A percentile compares a stretch with the other conserved stretches of the same genome.
phyloP scores from a whole-genome alignment of 148 eudicot genomes.

The Pharnaceum exiguum region DNA sequence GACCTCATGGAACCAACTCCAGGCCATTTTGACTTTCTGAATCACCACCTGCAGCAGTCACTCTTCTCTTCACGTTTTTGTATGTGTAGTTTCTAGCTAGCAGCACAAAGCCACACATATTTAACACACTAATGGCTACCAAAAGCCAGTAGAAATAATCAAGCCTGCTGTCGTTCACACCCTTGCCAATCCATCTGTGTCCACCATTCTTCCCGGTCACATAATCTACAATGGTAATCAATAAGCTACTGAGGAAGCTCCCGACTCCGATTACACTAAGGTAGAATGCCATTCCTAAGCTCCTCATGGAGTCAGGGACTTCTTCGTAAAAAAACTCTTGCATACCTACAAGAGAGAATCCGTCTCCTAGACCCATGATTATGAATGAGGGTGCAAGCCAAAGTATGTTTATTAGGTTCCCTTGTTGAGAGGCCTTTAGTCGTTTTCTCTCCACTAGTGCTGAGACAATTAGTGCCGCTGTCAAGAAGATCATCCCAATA shows the following conservation, averaged over 20 bases:
- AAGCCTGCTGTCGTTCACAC: conserved; percentile 34
- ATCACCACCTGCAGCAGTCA: conserved; percentile 30
- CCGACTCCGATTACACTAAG: conserved; percentile 60
- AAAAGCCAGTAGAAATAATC: conserved; percentile 37
- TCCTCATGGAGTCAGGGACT: conserved; percentile 78
- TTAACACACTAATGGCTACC: conserved; percentile 18
- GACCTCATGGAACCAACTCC: too few species aligned
- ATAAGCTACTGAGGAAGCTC: conserved; percentile 52
- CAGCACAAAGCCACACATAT: conserved; percentile 31
- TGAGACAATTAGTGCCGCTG: conserved; percentile 44
- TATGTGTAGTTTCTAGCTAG: conserved; percentile 47
- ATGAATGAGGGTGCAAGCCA: conserved; percentile 67
- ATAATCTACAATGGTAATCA: conserved; percentile 45
- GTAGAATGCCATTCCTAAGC: conserved; percentile 63
- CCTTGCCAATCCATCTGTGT: conserved; percentile 58
- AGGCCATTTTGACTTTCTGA: too few species aligned
- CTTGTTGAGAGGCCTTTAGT: conserved; percentile 26
- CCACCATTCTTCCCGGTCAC: conserved; percentile 47
- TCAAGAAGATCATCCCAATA: conserved; percentile 53
- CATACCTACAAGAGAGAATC: conserved; percentile 57
- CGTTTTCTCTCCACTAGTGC: conserved; percentile 60
- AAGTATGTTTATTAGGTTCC: conserved; percentile 49
- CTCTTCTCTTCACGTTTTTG: conserved; percentile 46
- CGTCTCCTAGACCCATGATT: conserved; percentile 57
- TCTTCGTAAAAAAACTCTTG: conserved; percentile 79